phyloP scores from a whole-genome alignment of 2,329 filamentous ascomycete genomes.

The Alternaria arborescens region DNA sequence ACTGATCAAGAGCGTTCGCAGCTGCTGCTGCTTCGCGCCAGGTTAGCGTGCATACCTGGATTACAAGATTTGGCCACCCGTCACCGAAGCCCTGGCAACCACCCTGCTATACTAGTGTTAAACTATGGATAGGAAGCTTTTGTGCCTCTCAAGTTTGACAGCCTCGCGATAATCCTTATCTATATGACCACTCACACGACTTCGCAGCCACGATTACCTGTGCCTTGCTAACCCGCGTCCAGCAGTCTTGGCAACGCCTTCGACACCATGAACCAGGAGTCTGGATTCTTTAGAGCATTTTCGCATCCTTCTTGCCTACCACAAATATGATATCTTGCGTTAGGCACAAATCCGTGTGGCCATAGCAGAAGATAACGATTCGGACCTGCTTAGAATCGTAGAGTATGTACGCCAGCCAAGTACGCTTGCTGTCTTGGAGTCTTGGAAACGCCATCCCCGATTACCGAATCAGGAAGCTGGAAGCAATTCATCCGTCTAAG shows the following conservation, averaged over 20 bases:
- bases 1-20: neutral
- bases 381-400: conserved; percentile 31
- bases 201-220: neutral
- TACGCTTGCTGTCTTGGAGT: conserved; percentile 26
- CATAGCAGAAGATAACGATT: conserved; percentile 27
- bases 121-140: neutral
- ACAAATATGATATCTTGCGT: conserved; percentile 2
- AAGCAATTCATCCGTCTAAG: conserved; percentile 7
- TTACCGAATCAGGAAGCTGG: conserved; percentile 25
- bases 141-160: neutral
- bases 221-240: conserved; percentile 5
- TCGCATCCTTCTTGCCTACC: neutral
- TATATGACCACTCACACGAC: neutral
- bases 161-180: neutral
- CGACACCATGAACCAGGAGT: conserved; percentile 17
- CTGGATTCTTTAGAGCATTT: conserved; percentile 6
- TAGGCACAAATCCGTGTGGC: conserved; percentile 1
- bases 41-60: neutral
- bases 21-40: neutral
- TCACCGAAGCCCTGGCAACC: neutral
- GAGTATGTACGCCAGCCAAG: conserved; percentile 25
- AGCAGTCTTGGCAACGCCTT: conserved; percentile 16
- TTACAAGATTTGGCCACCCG: neutral
- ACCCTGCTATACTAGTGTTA: neutral
- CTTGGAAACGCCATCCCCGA: conserved; percentile 14